A percentile compares a stretch with the other conserved stretches of the same genome.
These are phyloP conservation scores for Leccinum incarnatum DNA, from an alignment of 768 basidiomycete genomes.

Conservation along the genomic window DNA sequence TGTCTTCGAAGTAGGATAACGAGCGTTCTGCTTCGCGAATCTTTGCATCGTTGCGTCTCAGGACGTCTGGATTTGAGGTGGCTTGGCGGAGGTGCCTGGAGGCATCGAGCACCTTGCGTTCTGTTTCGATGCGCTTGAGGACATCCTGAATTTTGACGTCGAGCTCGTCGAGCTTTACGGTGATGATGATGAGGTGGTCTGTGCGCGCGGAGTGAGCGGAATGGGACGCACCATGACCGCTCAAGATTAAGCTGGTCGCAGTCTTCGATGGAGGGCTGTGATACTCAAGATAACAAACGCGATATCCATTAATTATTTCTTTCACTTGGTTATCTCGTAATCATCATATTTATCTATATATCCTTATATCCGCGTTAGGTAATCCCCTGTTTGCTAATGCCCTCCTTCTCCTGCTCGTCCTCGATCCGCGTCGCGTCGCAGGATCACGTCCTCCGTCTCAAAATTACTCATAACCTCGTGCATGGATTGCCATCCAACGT, in stretches of 20 bases:
- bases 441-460: constrained; percentile 44
- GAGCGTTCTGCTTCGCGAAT: constrained; percentile 84
- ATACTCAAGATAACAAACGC: constrained; percentile 24
- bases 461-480: constrained; percentile 44
- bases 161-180: constrained; percentile 50
- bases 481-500: constrained; percentile 31
- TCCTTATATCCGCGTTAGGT: neutral
- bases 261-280: constrained; percentile 21
- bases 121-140: constrained; percentile 85
- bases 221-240: constrained; percentile 30
- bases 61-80: constrained; percentile 83
- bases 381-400: constrained; percentile 22
- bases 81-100: constrained; percentile 75
- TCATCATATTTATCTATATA: constrained; percentile 14
- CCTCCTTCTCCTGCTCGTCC: constrained; percentile 31
- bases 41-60: constrained; percentile 77
- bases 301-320: neutral
- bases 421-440: constrained; percentile 44
- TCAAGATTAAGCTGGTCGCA: constrained; percentile 24
- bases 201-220: constrained; percentile 8
- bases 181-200: constrained; percentile 1
- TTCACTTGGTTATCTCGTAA: constrained; percentile 30
- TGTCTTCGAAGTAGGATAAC: constrained; percentile 84
- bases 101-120: constrained; percentile 90
- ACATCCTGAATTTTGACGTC: constrained; percentile 94